Evolutionary conservation across 805 yeast species (phyloP).

Genomic region (Metschnikowia koreensis): DNA sequence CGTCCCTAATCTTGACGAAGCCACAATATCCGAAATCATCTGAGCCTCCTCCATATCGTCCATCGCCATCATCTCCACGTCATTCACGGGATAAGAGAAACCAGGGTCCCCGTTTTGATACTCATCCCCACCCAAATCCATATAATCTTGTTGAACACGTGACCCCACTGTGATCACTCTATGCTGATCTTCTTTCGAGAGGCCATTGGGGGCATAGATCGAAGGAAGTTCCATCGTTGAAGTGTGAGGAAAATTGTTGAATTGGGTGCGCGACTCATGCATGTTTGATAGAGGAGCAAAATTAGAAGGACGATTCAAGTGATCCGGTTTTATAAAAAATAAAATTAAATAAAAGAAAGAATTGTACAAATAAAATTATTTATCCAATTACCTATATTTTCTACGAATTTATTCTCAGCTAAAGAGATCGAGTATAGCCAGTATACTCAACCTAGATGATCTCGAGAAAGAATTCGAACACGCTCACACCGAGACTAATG

Average conservation of each 20-base stretch:
- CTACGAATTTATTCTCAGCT: not conserved
- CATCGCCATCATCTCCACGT: constrained; percentile 48
- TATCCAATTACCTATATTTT: not conserved
- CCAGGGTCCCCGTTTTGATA: not conserved
- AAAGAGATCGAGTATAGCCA: constrained; percentile 2
- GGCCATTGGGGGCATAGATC: constrained; percentile 37
- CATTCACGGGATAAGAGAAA: constrained; percentile 23
- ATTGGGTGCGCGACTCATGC: not conserved
- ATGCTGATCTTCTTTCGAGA: constrained; percentile 23
- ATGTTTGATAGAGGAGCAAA: not conserved
- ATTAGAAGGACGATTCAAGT: not conserved
- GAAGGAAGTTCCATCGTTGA: constrained; percentile 30
- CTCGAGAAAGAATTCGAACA: constrained; percentile 64
- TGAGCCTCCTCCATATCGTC: constrained; percentile 45
- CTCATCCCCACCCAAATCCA: not conserved
- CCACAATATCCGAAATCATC: constrained; percentile 42
- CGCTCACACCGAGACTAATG: constrained; percentile 72
- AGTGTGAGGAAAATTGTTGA: not conserved
- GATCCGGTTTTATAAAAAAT: not conserved
- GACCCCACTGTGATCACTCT: constrained; percentile 27
- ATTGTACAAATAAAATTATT: not conserved
- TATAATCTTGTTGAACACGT: not conserved
- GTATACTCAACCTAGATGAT: constrained; percentile 23
- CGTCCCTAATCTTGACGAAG: constrained; percentile 10
- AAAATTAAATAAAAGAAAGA: not conserved